Base-by-base conservation (phyloP, 2,329 filamentous ascomycete species). In the Hypoxylon sp. region DNA sequence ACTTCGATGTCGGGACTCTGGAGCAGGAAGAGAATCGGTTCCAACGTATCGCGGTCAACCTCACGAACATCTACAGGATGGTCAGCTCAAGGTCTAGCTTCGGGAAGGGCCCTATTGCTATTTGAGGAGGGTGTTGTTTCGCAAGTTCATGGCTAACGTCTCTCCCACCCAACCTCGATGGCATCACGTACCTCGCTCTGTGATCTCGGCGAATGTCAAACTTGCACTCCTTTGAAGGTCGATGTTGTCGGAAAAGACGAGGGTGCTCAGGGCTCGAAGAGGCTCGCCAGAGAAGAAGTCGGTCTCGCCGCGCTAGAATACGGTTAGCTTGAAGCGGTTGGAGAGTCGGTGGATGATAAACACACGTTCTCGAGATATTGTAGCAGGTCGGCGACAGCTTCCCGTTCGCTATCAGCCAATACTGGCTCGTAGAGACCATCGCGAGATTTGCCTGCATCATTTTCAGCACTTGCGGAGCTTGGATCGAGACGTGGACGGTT, bases 261-360 rank as follows among this genome's bases (percentile, higher is more conserved):
- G 88, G 11, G 95, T 99, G 82, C 93, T 98, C 63, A 99, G 85
- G 50, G 96, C 95, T 81, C 92, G 92, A 64, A 99, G 89, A 50
- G 96, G 96, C 78, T 98, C 94, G 81, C 96, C 96, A 39, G 93
- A 91, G 83, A 99, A 99, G 88, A 99, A 99, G 81, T 99, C 95
- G 76, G 94, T 98, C 81, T 99, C 96, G 78, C 91, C 92, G 79
- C 96, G 92, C 96, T 98, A 80, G 67, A 67, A 65, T 54, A 53
- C 46, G 60, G 74, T 82, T 77, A 84, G 78, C 44, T 62, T 27
- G 6, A 29, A 48, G 35, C 6, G 13, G 27, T 42, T n/a, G 29
- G 29, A 42, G 57, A 35, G 6, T 47, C 37, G 56, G 24, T 57
- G 24, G 65, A 46, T 47, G 52, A 54, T 61, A 58, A 59, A 83